phyloP scores from a whole-genome alignment of 129 eudicot genomes.

The Flaveria bidentis region DNA sequence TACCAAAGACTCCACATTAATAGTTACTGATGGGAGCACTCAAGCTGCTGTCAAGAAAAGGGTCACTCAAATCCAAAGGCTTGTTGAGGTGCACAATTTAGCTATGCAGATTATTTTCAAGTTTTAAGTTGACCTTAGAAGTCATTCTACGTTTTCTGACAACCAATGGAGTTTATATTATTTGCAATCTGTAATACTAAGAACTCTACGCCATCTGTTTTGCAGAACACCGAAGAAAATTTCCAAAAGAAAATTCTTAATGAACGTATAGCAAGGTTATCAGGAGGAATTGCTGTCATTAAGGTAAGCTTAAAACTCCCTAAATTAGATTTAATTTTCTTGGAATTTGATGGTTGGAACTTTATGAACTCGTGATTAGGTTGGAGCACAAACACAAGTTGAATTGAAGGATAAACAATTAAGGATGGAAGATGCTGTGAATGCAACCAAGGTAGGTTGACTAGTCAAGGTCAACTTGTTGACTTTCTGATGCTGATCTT shows the following conservation, averaged over 20 bases:
- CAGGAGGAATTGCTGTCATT: slow-evolving; percentile 80
- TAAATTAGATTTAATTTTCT: not conserved
- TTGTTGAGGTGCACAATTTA: slow-evolving; percentile 60
- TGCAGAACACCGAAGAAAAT: slow-evolving; percentile 64
- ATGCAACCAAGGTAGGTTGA: slow-evolving; percentile 83
- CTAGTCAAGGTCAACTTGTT: slow-evolving; percentile 20
- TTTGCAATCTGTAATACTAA: too few species aligned
- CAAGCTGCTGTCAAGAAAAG: slow-evolving; percentile 61
- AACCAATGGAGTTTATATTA: too few species aligned
- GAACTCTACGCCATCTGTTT: not conserved
- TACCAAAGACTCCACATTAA: slow-evolving; percentile 75
- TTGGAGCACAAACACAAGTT: slow-evolving; percentile 89
- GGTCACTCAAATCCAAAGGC: slow-evolving; percentile 65
- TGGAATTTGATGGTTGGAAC: not conserved
- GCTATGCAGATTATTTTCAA: not conserved
- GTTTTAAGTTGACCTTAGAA: slow-evolving; percentile 12
- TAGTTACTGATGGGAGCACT: slow-evolving; percentile 87
- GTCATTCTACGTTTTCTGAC: not conserved
- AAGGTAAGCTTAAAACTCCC: slow-evolving; percentile 49
- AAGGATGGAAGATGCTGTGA: slow-evolving; percentile 91
- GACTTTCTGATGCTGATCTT: not conserved
- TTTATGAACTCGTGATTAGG: slow-evolving; percentile 41
- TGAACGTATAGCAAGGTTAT: slow-evolving; percentile 78
- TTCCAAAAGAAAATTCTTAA: slow-evolving; percentile 77
- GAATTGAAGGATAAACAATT: slow-evolving; percentile 85